A percentile compares a stretch with the other conserved stretches of the same genome.
Evolutionary conservation across 345 rosid genomes (phyloP).

Genomic region (Theobroma cacao): DNA sequence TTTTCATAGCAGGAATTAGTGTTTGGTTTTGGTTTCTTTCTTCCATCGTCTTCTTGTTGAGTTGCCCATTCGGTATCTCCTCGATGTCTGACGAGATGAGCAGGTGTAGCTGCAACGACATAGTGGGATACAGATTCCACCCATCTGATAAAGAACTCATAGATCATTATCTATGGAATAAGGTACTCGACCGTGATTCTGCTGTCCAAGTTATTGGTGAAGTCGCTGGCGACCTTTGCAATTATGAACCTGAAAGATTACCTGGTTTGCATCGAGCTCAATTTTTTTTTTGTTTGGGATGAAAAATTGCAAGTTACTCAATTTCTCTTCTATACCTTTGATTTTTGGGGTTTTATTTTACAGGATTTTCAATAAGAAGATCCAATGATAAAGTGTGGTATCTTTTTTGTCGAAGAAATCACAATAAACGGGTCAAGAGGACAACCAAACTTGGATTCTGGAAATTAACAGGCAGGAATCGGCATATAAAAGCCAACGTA

Average conservation of each 20-base stretch:
- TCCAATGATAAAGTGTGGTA: background rate
- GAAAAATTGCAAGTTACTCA: too few species aligned
- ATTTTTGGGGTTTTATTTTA: background rate
- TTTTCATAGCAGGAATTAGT: background rate
- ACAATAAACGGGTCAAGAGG: background rate
- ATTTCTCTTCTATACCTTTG: background rate
- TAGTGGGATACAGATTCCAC: conserved; percentile 13
- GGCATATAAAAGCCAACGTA: conserved; percentile 18
- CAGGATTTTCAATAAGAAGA: background rate
- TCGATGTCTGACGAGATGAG: background rate
- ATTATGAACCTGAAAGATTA: background rate
- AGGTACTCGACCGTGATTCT: conserved; percentile 12
- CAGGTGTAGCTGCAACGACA: background rate
- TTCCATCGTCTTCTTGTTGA: background rate
- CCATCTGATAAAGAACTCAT: conserved; percentile 16
- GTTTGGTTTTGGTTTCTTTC: background rate
- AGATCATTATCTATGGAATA: background rate
- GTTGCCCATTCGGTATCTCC: background rate
- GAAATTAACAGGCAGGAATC: conserved; percentile 44
- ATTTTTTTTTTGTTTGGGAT: background rate
- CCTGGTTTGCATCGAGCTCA: background rate
- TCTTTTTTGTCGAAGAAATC: background rate
- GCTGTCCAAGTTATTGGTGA: conserved; percentile 12
- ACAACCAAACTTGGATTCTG: conserved; percentile 37
- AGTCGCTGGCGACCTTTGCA: background rate